These are phyloP conservation scores for Chalaropsis ovoidea DNA, from an alignment of 2,329 filamentous ascomycete genomes.

Conservation along the genomic window DNA sequence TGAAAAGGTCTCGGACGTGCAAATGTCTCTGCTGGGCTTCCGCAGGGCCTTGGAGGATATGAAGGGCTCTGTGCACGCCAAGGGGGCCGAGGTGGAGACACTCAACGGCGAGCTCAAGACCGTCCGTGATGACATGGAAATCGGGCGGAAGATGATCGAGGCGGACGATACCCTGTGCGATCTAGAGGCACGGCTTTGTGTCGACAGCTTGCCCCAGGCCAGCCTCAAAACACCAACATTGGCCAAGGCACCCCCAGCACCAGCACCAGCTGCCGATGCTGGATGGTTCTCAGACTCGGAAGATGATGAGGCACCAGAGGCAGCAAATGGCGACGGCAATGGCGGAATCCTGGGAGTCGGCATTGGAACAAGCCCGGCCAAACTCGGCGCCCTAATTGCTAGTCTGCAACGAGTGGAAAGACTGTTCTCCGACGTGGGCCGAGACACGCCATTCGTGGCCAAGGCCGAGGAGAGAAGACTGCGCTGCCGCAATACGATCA, in stretches of 20 bases:
- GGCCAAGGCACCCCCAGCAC: constrained; percentile 31
- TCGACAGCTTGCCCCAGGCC: constrained; percentile 35
- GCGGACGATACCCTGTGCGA: constrained; percentile 52
- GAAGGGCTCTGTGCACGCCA: constrained; percentile 52
- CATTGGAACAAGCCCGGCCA: constrained; percentile 31
- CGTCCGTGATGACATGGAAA: constrained; percentile 54
- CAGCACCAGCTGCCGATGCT: constrained; percentile 26
- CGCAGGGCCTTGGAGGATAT: constrained; percentile 70
- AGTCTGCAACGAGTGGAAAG: constrained; percentile 40
- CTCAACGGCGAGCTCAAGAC: constrained; percentile 56
- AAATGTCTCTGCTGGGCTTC: constrained; percentile 79
- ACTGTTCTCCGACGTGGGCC: constrained; percentile 41
- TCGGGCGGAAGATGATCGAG: constrained; percentile 54
- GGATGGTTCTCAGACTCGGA: constrained; percentile 28
- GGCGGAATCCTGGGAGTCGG: constrained; percentile 27
- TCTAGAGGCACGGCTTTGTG: constrained; percentile 53
- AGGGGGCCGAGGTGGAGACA: constrained; percentile 51
- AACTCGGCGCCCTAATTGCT: constrained; percentile 32
- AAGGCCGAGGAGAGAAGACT: constrained; percentile 44
- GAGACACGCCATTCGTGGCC: constrained; percentile 41
- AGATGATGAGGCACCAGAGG: constrained; percentile 29
- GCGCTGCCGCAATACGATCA: constrained; percentile 46
- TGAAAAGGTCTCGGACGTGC: constrained; percentile 80
- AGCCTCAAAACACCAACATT: constrained; percentile 28
- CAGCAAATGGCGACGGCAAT: constrained; percentile 30